Evolutionary conservation across 2,329 filamentous ascomycete species (phyloP).

Genomic region (Penicillium sp.): DNA sequence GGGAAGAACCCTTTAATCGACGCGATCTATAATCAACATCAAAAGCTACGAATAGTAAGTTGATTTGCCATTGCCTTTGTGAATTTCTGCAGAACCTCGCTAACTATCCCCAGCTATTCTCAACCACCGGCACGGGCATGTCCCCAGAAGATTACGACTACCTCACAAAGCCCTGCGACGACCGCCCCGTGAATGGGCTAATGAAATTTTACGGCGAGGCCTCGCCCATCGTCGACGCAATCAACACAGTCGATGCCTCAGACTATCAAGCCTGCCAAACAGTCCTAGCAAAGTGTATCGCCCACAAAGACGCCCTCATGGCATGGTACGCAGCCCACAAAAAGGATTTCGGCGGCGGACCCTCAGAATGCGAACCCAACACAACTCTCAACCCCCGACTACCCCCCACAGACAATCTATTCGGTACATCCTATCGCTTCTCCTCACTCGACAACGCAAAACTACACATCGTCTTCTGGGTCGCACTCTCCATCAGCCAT

Average conservation of each 20-base stretch:
- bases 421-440: slow-evolving; percentile 12
- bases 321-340: slow-evolving; percentile 6
- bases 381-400: slow-evolving; percentile 1
- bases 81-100: neutral
- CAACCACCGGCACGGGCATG: slow-evolving; percentile 8
- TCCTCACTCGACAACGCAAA: slow-evolving; percentile 12
- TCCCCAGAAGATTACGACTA: slow-evolving; percentile 16
- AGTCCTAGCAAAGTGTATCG: slow-evolving; percentile 12
- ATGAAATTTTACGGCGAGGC: slow-evolving; percentile 11
- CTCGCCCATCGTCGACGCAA: slow-evolving; percentile 7
- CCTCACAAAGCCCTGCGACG: slow-evolving; percentile 9
- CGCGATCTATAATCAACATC: slow-evolving; percentile 15
- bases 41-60: slow-evolving; percentile 15
- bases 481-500: slow-evolving; percentile 12
- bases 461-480: slow-evolving; percentile 14
- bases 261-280: slow-evolving; percentile 6
- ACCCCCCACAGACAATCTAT: slow-evolving; percentile 10
- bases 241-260: slow-evolving; percentile 7
- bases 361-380: slow-evolving; percentile 4
- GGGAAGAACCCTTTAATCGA: slow-evolving; percentile 9
- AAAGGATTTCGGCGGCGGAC: slow-evolving; percentile 4
- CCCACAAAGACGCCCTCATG: slow-evolving; percentile 6
- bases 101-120: slow-evolving; percentile 9
- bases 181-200: slow-evolving; percentile 5
- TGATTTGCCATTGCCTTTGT: no score